Percentiles rank a stretch among this genome's conserved stretches.
phyloP scores from a whole-genome alignment of 768 basidiomycete genomes.

The Russula vinacea region DNA sequence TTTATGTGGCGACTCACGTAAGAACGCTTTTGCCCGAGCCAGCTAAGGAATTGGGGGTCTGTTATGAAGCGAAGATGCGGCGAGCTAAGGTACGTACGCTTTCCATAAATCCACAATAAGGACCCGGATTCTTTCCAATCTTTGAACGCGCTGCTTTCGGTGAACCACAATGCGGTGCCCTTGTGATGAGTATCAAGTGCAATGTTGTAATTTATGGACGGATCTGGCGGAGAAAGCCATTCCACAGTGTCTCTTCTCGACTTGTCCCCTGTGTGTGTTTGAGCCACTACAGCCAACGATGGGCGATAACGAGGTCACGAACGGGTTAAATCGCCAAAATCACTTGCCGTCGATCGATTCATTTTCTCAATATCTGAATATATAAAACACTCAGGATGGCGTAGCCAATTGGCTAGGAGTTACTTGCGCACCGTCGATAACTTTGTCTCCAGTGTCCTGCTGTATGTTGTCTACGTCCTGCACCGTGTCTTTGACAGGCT shows the following conservation, averaged over 20 bases:
- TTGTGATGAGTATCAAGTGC: neutral
- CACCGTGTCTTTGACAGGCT: neutral
- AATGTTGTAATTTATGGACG: neutral
- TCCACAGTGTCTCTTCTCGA: neutral
- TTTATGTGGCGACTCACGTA: neutral
- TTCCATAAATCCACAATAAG: neutral
- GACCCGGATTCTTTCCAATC: neutral
- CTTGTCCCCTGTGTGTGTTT: neutral
- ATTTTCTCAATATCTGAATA: neutral
- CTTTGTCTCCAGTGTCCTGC: too few relatives aligned
- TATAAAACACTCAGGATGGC: neutral
- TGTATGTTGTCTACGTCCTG: too few relatives aligned
- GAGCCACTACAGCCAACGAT: neutral
- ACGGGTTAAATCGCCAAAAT: neutral
- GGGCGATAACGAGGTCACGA: neutral
- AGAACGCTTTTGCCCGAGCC: slow-evolving; percentile 1
- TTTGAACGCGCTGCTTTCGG: neutral
- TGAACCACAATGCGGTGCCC: neutral
- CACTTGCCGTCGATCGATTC: neutral
- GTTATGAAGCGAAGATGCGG: neutral
- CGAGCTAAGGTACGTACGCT: neutral
- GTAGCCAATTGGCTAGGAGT: neutral
- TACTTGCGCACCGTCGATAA: slow-evolving; percentile 1
- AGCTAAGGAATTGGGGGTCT: neutral
- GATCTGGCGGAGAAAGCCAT: slow-evolving; percentile 6